These are phyloP conservation scores for Bolboschoenoplectus hybrid DNA, from an alignment of 202 grass and related monocot genomes.

Conservation along the genomic window DNA sequence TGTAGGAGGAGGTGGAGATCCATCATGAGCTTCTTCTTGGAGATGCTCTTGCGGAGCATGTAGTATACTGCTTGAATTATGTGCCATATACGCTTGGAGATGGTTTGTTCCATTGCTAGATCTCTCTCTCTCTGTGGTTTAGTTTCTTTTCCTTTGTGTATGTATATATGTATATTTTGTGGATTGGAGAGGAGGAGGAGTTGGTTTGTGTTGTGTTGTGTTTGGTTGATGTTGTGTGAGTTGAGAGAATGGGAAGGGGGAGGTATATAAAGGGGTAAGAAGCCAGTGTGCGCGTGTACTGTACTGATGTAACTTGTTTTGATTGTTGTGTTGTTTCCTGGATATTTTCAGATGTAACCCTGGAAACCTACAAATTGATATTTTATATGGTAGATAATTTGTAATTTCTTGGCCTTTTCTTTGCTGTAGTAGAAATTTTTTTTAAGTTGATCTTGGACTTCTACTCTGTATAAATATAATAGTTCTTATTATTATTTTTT, in stretches of 20 bases:
- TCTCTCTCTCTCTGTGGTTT: background rate
- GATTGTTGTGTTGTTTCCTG: constrained; percentile 11
- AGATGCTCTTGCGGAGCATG: constrained; percentile 68
- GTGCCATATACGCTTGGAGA: constrained; percentile 58
- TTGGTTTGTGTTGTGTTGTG: constrained; percentile 9
- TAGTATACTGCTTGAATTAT: constrained; percentile 72
- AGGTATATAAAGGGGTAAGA: constrained; percentile 50
- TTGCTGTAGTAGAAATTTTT: background rate
- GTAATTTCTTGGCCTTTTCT: background rate
- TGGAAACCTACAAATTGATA: background rate
- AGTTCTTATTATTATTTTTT: background rate
- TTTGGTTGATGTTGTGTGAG: constrained; percentile 50
- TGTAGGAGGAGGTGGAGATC: constrained; percentile 77
- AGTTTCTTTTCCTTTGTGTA: background rate
- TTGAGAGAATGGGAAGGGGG: constrained; percentile 41
- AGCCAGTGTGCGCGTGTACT: background rate
- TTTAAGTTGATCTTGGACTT: background rate
- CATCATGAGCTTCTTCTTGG: constrained; percentile 84
- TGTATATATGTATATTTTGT: constrained; percentile 2
- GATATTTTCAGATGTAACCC: constrained; percentile 30
- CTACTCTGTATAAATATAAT: background rate
- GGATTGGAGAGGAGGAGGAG: background rate
- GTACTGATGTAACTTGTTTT: background rate
- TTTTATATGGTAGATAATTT: background rate
- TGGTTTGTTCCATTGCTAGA: constrained; percentile 46